These are phyloP conservation scores for Achlya hypogyna DNA, from an alignment of 352 stramenopile genomes.

Conservation along the genomic window DNA sequence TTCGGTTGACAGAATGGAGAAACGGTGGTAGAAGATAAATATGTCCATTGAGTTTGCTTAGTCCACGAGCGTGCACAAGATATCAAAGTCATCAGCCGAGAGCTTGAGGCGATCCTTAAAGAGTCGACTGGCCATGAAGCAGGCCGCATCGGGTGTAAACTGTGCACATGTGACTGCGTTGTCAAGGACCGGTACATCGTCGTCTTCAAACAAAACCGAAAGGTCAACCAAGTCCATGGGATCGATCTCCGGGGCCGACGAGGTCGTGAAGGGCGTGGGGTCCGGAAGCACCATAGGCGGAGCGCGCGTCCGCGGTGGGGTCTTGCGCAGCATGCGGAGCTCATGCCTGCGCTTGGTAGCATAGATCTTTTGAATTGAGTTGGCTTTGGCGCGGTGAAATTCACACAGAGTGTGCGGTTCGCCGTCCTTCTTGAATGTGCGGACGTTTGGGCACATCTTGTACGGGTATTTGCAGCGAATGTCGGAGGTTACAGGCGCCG, in stretches of 20 bases:
- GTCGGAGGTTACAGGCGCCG: neutral
- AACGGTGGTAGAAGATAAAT: neutral
- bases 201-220: constrained; percentile 7
- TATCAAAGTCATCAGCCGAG: constrained; percentile 6
- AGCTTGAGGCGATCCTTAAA: neutral
- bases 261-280: neutral
- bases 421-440: constrained; percentile 7
- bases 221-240: neutral
- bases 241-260: neutral
- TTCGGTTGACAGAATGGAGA: neutral
- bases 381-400: constrained; percentile 5
- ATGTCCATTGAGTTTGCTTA: neutral
- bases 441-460: constrained; percentile 8
- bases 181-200: neutral
- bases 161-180: neutral
- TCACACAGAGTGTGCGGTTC: constrained; percentile 10
- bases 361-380: constrained; percentile 20
- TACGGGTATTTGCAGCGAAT: constrained; percentile 16
- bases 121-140: neutral
- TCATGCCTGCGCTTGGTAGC: constrained; percentile 11
- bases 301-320: neutral
- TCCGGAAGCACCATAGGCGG: neutral
- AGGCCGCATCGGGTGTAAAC: neutral
- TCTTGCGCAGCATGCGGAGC: neutral
- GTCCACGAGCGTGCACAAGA: neutral